Evolutionary conservation across 2,329 filamentous ascomycete species (phyloP).

Genomic region (Ophiosphaerella herpotricha): DNA sequence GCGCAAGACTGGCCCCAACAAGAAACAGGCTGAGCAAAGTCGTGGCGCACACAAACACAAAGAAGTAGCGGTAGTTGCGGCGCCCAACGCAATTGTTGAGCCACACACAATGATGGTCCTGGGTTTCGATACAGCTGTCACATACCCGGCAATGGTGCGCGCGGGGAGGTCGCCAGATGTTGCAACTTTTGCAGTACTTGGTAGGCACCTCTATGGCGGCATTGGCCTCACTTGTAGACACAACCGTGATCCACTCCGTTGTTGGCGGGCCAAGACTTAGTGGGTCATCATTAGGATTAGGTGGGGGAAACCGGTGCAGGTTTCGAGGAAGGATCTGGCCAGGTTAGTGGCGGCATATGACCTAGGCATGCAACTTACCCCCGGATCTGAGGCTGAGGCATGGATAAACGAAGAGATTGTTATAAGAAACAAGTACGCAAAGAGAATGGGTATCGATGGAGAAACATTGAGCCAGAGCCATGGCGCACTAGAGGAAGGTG

Average conservation of each 20-base stretch:
- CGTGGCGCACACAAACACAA: slow-evolving; percentile 82
- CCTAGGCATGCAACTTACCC: slow-evolving; percentile 64
- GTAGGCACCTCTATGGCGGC: slow-evolving; percentile 97
- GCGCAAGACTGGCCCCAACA: slow-evolving; percentile 75
- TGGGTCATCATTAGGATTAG: slow-evolving; percentile 77
- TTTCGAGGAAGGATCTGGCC: slow-evolving; percentile 86
- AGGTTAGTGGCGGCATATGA: slow-evolving; percentile 17
- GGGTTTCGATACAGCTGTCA: slow-evolving; percentile 95
- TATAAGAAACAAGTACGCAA: slow-evolving; percentile 88
- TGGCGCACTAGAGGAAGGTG: slow-evolving; percentile 58
- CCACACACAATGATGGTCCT: slow-evolving; percentile 99
- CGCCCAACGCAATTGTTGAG: slow-evolving; percentile 97
- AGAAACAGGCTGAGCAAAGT: slow-evolving; percentile 78
- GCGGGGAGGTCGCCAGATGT: slow-evolving; percentile 93
- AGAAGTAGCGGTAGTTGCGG: slow-evolving; percentile 98
- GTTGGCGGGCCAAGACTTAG: slow-evolving; percentile 80
- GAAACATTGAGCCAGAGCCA: slow-evolving; percentile 87
- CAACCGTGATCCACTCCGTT: slow-evolving; percentile 92
- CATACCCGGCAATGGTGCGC: slow-evolving; percentile 96
- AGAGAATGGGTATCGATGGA: slow-evolving; percentile 84
- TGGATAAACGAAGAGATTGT: slow-evolving; percentile 93
- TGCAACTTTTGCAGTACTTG: slow-evolving; percentile 97
- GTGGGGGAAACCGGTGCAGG: slow-evolving; percentile 82
- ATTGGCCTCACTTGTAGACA: slow-evolving; percentile 72
- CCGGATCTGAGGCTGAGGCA: slow-evolving; percentile 89